Conservation (phyloP, 1,284 basidiomycete species). For the Bondarzewia mesenterica region DNA sequence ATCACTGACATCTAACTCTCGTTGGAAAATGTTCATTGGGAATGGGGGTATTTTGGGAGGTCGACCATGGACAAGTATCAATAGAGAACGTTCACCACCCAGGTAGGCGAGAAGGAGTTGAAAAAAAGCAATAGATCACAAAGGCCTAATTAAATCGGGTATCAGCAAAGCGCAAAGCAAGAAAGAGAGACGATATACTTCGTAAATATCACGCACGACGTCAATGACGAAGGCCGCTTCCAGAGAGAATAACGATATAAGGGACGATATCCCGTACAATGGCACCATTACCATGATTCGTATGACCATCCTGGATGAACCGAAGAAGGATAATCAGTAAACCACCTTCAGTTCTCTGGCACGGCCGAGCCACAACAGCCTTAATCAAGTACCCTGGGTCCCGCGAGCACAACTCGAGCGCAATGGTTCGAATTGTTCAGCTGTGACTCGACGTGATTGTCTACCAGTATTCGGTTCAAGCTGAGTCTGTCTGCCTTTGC, state of each 20-base stretch:
- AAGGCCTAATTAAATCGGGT: constrained; percentile 57
- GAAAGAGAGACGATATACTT: constrained; percentile 43
- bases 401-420: too few species aligned
- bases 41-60: constrained; percentile 83
- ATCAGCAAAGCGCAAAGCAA: constrained; percentile 2
- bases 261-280: constrained; percentile 83
- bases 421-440: too few species aligned
- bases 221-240: constrained; percentile 97
- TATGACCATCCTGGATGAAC: constrained; percentile 86
- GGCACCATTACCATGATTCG: constrained; percentile 98
- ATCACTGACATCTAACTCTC: constrained; percentile 84
- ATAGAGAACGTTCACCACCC: constrained; percentile 87
- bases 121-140: constrained; percentile 93
- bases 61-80: constrained; percentile 87
- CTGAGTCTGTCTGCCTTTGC: too few species aligned
- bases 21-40: constrained; percentile 72
- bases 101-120: constrained; percentile 79
- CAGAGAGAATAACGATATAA: constrained; percentile 91
- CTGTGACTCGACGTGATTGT: background rate
- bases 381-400: too few species aligned
- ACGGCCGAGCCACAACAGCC: too few species aligned
- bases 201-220: constrained; percentile 91
- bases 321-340: constrained; percentile 10
- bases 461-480: background rate
- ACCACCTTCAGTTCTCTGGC: too few species aligned